A percentile compares a stretch with the other conserved stretches of the same genome.
These are phyloP conservation scores for Paraconiothyrium brasiliense DNA, from an alignment of 2,329 filamentous ascomycete species.

Conservation along the genomic window DNA sequence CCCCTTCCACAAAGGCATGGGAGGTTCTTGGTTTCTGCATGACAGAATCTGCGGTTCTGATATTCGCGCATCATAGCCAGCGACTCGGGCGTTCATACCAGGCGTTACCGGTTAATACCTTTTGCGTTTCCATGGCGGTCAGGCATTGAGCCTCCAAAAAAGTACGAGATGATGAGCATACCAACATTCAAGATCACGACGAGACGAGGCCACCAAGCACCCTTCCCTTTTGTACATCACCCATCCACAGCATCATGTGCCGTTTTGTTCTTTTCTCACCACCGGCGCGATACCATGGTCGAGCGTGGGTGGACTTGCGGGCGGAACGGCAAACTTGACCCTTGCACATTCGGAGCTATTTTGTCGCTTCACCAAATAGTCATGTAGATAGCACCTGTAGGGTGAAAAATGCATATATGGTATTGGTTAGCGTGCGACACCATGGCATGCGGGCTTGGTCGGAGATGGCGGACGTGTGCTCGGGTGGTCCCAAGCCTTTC, in stretches of 20 bases:
- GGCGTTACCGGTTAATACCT: constrained; percentile 30
- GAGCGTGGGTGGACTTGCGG: neutral
- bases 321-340: neutral
- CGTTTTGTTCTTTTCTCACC: neutral
- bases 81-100: constrained; percentile 39
- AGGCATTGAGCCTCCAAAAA: constrained; percentile 32
- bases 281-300: neutral
- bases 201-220: constrained; percentile 24
- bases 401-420: constrained; percentile 13
- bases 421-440: constrained; percentile 1
- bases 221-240: constrained; percentile 33
- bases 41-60: constrained; percentile 21
- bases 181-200: constrained; percentile 35
- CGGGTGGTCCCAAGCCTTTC: neutral
- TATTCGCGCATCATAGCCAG: constrained; percentile 49
- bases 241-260: neutral
- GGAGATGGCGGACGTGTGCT: constrained; percentile 5
- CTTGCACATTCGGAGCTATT: neutral
- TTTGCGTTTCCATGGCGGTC: constrained; percentile 5
- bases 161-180: constrained; percentile 43
- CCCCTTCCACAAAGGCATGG: constrained; percentile 3
- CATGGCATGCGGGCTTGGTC: neutral
- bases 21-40: constrained; percentile 13
- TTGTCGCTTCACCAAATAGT: constrained; percentile 4
- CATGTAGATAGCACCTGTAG: constrained; percentile 15